A percentile compares a stretch with the other conserved stretches of the same genome.
Conservation (phyloP, 441 rosid species). For the Rhodomyrtus psidioides region DNA sequence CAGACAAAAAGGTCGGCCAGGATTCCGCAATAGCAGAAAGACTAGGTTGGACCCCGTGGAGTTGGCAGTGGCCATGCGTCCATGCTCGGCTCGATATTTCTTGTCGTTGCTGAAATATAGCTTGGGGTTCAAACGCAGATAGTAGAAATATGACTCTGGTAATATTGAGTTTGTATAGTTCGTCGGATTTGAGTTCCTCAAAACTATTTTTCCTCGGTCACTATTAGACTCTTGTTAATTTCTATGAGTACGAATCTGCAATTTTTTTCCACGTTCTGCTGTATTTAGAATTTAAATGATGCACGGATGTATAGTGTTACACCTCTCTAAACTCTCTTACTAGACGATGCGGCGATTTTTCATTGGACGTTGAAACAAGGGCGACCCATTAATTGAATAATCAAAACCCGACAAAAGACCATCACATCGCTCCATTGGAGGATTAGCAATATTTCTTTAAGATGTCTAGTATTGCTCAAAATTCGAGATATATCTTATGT, state of each 20-base stretch:
- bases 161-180: background rate
- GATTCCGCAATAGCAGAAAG: background rate
- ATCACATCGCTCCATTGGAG: too few species aligned
- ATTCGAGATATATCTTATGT: too few species aligned
- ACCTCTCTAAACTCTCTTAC: too few species aligned
- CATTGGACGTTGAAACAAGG: too few species aligned
- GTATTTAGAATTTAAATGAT: background rate
- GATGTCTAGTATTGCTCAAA: too few species aligned
- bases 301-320: too few species aligned
- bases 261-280: background rate
- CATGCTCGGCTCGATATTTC: background rate
- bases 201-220: background rate
- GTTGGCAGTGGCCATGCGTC: background rate
- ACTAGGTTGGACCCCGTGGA: background rate
- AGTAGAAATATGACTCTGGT: background rate
- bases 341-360: too few species aligned
- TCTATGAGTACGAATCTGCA: background rate
- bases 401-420: too few species aligned
- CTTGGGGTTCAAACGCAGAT: background rate
- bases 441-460: too few species aligned
- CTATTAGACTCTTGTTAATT: background rate
- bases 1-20: accelerated
- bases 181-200: background rate
- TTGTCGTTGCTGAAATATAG: background rate
- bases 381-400: too few species aligned